These are phyloP conservation scores for Forsythia suspensa DNA, from an alignment of 257 asterid species.

Conservation along the genomic window DNA sequence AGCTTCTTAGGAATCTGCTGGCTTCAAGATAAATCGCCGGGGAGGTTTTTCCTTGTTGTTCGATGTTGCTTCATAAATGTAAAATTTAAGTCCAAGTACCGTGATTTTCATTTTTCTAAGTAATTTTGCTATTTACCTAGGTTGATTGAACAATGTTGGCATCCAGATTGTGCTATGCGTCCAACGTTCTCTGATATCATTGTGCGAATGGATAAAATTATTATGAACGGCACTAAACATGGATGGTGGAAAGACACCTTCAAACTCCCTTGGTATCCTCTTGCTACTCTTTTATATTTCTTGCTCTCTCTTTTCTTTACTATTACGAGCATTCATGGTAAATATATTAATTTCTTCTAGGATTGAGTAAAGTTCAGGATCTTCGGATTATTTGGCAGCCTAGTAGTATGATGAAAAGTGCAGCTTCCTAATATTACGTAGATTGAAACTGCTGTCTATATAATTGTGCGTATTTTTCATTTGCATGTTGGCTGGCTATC, in stretches of 20 bases:
- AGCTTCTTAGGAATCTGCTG: neutral
- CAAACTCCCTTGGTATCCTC: slow-evolving; percentile 84
- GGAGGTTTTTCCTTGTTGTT: neutral
- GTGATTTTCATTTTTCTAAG: neutral
- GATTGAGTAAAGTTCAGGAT: neutral
- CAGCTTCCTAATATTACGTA: neutral
- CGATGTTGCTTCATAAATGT: neutral
- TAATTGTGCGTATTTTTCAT: neutral
- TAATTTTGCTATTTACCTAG: slow-evolving; percentile 34
- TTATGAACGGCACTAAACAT: slow-evolving; percentile 65
- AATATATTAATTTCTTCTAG: neutral
- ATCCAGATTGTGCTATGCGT: slow-evolving; percentile 51
- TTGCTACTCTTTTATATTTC: neutral
- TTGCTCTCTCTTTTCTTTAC: neutral
- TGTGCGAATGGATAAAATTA: slow-evolving; percentile 65
- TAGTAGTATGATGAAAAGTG: neutral
- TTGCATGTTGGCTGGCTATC: neutral
- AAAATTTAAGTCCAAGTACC: neutral
- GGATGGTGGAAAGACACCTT: slow-evolving; percentile 99
- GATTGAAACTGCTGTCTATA: neutral
- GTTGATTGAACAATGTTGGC: slow-evolving; percentile 96
- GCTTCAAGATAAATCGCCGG: too few species aligned
- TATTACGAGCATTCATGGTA: neutral
- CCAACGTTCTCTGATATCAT: slow-evolving; percentile 80
- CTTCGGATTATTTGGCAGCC: neutral